Conservation (phyloP, 1,284 basidiomycete genomes). For the Moniliella sp. region DNA sequence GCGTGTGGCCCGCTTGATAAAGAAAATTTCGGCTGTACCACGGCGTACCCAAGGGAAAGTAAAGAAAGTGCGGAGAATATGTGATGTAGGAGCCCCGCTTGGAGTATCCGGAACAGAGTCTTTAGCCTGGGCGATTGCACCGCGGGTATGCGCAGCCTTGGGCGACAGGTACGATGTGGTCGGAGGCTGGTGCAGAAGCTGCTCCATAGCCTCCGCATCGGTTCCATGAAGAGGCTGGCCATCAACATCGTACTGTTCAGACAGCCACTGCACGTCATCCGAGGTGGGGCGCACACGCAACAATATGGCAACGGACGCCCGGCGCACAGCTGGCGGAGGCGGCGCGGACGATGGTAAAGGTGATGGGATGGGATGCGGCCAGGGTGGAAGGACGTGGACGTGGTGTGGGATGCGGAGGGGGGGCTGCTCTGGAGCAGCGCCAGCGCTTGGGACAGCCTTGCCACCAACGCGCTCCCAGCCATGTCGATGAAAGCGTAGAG, state of each 20-base stretch:
- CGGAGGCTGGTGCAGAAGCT: too few relatives aligned
- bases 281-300: conserved; percentile 18
- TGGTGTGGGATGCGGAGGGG: too few relatives aligned
- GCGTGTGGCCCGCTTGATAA: conserved; percentile 29
- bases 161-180: too few relatives aligned
- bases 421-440: too few relatives aligned
- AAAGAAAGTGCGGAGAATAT: conserved; percentile 17
- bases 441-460: too few relatives aligned
- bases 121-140: background rate
- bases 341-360: too few relatives aligned
- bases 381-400: too few relatives aligned
- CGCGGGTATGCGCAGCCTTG: background rate
- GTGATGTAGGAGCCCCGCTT: too few relatives aligned
- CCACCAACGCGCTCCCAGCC: too few relatives aligned
- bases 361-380: too few relatives aligned
- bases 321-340: conserved; percentile 25
- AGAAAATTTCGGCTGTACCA: conserved; percentile 28
- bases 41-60: conserved; percentile 27
- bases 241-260: conserved; percentile 8
- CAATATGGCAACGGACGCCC: conserved; percentile 31
- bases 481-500: too few relatives aligned
- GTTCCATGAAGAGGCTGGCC: too few relatives aligned
- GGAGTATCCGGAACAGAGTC: background rate
- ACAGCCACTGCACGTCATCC: conserved; percentile 24
- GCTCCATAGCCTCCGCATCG: background rate